phyloP scores from a whole-genome alignment of 352 stramenopile genomes.

The Phytophthora sojae region DNA sequence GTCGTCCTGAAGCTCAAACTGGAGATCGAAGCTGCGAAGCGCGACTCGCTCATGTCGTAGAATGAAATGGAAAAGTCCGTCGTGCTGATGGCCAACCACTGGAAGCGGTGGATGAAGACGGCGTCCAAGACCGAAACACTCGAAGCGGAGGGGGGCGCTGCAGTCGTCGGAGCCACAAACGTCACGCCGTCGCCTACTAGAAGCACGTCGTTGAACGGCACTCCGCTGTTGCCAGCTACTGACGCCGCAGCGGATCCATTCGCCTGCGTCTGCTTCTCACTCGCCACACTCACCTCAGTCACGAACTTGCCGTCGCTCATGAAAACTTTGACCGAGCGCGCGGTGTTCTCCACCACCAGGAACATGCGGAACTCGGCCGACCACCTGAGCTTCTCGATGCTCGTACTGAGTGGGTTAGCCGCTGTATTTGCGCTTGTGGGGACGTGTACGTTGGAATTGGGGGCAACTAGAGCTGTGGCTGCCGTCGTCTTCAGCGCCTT shows the following conservation, averaged over 20 bases:
- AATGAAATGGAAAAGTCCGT: constrained; percentile 88
- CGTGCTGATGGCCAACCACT: constrained; percentile 72
- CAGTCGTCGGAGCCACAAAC: constrained; percentile 25
- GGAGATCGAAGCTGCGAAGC: not conserved
- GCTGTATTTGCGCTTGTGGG: constrained; percentile 8
- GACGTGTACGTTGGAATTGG: not conserved
- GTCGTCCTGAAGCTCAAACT: constrained; percentile 10
- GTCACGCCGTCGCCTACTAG: constrained; percentile 29
- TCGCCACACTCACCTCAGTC: constrained; percentile 45
- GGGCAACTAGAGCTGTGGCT: not conserved
- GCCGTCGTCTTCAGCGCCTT: constrained; percentile 64
- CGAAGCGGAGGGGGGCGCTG: constrained; percentile 10
- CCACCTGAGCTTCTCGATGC: constrained; percentile 80
- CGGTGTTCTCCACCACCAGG: constrained; percentile 70
- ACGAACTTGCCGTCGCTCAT: constrained; percentile 59
- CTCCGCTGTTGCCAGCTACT: not conserved
- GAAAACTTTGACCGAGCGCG: constrained; percentile 79
- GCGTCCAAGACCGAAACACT: constrained; percentile 75
- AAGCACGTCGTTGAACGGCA: constrained; percentile 28
- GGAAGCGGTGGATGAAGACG: constrained; percentile 66
- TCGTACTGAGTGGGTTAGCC: constrained; percentile 46
- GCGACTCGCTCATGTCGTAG: constrained; percentile 75
- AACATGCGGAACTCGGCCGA: constrained; percentile 67
- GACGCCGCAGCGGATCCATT: not conserved
- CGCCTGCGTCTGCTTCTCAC: constrained; percentile 30